Base-by-base conservation (phyloP, 495 filamentous ascomycete species). In the Apodospora peruviana region DNA sequence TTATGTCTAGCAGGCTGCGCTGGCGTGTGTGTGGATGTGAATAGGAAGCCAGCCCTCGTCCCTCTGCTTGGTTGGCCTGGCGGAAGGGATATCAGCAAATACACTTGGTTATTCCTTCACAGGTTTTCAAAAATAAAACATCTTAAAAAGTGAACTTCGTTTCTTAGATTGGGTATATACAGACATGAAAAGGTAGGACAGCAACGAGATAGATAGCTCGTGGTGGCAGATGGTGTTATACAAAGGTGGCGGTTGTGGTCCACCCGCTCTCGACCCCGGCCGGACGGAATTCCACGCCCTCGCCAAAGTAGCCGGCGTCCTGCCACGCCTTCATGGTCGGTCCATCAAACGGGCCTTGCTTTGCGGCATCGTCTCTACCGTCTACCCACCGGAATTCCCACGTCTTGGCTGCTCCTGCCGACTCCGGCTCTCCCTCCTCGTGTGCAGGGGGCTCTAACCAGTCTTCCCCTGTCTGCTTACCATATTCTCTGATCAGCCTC, bases 381-480 rank as follows among this genome's bases (percentile, higher is more conserved):
- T 95, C 90, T 12, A 79, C 83, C 93, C 93, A 97, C 22, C 88
- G 72, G 60, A 86, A 97, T 64, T 97, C 87, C 91, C 91, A 98
- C 74, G 83, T 81, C 48, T 71, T 75, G 3, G 61, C 53, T 16
- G 59, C 57, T 4, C 52, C 27, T 20, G 29, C 40, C 3, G 43
- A 32, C 1, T 48, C 34, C 19, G 45, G 44, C 5, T 50, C 59
- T 3, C 67, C 60, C 4, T 53, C 65, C 2, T 60, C 55, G 12
- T 46, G 20, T 7, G 42, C 32, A 1, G 50, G 42, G 1, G 61
- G 57, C 25, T 94, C 87, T n/a, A 86, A 76, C 91, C 93, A 99
- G 7, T 82, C 79, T 54, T 96, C 91, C 4, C 90, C 94, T 0
- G 88, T 88, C 60, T 97, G 91, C n/a, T 79, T 81, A 22, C 77